These are phyloP conservation scores for Diaporthe sp. DNA, from an alignment of 2,329 filamentous ascomycete species.

Conservation along the genomic window DNA sequence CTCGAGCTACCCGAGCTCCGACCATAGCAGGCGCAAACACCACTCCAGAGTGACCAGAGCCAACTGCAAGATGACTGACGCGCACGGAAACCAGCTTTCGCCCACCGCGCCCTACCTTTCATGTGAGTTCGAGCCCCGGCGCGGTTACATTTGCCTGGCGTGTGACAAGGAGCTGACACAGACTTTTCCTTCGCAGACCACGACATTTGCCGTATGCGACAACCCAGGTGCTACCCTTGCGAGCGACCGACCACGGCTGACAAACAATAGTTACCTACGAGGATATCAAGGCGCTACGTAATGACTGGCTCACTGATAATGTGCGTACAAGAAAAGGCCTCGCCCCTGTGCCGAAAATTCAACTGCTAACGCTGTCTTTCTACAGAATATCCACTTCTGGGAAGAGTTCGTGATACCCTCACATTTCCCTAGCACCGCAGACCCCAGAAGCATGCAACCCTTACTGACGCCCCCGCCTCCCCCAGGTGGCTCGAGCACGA, in stretches of 20 bases:
- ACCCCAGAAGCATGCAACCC: slow-evolving; percentile 35
- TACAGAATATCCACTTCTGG: slow-evolving; percentile 94
- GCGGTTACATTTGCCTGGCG: background rate
- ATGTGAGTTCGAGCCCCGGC: slow-evolving; percentile 53
- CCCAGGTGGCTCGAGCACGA: slow-evolving; percentile 87
- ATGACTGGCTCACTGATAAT: slow-evolving; percentile 98
- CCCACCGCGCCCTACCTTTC: slow-evolving; percentile 59
- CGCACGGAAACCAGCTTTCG: slow-evolving; percentile 47
- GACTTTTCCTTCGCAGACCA: slow-evolving; percentile 41
- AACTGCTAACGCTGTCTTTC: slow-evolving; percentile 45
- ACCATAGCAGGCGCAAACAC: slow-evolving; percentile 25
- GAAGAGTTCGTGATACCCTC: slow-evolving; percentile 77
- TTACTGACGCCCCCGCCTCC: slow-evolving; percentile 6
- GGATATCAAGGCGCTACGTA: slow-evolving; percentile 88
- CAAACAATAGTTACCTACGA: slow-evolving; percentile 79
- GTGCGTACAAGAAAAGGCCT: slow-evolving; percentile 62
- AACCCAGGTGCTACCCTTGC: slow-evolving; percentile 7
- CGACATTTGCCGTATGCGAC: slow-evolving; percentile 44
- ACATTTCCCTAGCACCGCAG: background rate
- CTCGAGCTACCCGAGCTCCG: slow-evolving; percentile 24
- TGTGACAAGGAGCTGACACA: slow-evolving; percentile 35
- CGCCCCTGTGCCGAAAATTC: background rate
- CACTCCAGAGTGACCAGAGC: slow-evolving; percentile 36
- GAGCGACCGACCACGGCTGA: slow-evolving; percentile 24
- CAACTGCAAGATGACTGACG: slow-evolving; percentile 41